A percentile compares a stretch with the other conserved stretches of the same genome.
Evolutionary conservation across 2,329 filamentous ascomycete genomes (phyloP).

Genomic region (Penicillium sp.): DNA sequence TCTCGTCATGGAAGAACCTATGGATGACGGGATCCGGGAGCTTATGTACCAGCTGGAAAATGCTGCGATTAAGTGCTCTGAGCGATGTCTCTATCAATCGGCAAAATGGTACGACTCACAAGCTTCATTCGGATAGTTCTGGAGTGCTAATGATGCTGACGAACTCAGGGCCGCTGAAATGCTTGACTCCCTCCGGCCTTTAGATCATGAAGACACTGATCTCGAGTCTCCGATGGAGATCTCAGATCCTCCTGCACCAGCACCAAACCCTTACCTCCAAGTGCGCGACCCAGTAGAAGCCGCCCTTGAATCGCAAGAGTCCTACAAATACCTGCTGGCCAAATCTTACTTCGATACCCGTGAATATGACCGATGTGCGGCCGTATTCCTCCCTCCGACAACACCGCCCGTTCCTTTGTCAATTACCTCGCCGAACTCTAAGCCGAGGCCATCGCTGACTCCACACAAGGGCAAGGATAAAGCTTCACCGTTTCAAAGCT

Average conservation of each 20-base stretch:
- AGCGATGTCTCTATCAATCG: conserved; percentile 91
- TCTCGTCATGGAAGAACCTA: conserved; percentile 32
- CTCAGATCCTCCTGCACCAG: conserved; percentile 48
- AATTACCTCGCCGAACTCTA: conserved; percentile 34
- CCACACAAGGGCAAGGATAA: conserved; percentile 63
- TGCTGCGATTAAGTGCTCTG: conserved; percentile 85
- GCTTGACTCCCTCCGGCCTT: conserved; percentile 70
- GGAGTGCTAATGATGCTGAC: conserved; percentile 11
- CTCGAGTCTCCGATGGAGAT: conserved; percentile 59
- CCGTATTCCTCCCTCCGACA: conserved; percentile 81
- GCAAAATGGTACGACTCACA: conserved; percentile 73
- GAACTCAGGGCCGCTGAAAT: conserved; percentile 82
- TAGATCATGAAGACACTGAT: conserved; percentile 58
- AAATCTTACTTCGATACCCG: conserved; percentile 94
- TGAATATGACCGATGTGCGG: conserved; percentile 90
- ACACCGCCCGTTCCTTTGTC: conserved; percentile 64
- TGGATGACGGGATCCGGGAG: conserved; percentile 48
- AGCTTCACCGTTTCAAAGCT: conserved; percentile 35
- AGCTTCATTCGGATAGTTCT: not conserved
- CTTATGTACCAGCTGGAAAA: conserved; percentile 75
- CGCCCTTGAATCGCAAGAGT: conserved; percentile 71
- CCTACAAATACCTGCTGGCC: conserved; percentile 80
- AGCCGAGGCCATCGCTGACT: conserved; percentile 37
- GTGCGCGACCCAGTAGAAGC: conserved; percentile 70
- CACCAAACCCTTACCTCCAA: conserved; percentile 48